A percentile compares a stretch with the other conserved stretches of the same genome.
phyloP scores from a whole-genome alignment of 257 asterid genomes.

The Fraxinus quadrangulata region DNA sequence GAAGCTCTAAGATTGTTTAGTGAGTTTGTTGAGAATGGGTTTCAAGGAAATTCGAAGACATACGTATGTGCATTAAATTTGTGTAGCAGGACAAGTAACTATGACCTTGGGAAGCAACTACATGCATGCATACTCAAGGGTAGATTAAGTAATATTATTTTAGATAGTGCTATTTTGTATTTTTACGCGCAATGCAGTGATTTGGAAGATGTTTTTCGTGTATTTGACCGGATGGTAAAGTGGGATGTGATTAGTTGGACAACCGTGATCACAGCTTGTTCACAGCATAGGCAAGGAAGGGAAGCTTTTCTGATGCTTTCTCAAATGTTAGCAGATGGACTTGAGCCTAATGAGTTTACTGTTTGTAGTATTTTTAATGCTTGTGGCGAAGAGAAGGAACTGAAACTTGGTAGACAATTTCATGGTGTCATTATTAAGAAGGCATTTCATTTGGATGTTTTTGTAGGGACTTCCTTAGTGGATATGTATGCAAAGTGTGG shows the following conservation, averaged over 20 bases:
- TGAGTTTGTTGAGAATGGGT: conserved; percentile 56
- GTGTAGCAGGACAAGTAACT: conserved; percentile 50
- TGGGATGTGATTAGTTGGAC: conserved; percentile 89
- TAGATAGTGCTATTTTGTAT: conserved; percentile 62
- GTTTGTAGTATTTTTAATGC: conserved; percentile 71
- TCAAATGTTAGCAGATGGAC: conserved; percentile 59
- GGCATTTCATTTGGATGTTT: conserved; percentile 59
- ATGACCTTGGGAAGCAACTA: conserved; percentile 76
- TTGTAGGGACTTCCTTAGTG: conserved; percentile 66
- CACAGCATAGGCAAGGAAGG: conserved; percentile 56
- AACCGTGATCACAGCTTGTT: conserved; percentile 80
- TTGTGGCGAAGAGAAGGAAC: conserved; percentile 73
- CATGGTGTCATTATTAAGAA: conserved; percentile 66
- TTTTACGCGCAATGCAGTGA: conserved; percentile 75
- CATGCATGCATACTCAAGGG: conserved; percentile 63
- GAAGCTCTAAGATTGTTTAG: conserved; percentile 54
- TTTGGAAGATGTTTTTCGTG: conserved; percentile 52
- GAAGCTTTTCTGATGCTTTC: conserved; percentile 58
- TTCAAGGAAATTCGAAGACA: conserved; percentile 63
- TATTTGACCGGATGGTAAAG: conserved; percentile 51
- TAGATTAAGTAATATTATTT: conserved; percentile 51
- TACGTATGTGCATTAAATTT: conserved; percentile 66
- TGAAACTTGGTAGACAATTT: conserved; percentile 67
- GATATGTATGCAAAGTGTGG: conserved; percentile 88
- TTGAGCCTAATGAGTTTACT: conserved; percentile 76